phyloP scores from a whole-genome alignment of 768 basidiomycete species.

The Boletus reticulatus region DNA sequence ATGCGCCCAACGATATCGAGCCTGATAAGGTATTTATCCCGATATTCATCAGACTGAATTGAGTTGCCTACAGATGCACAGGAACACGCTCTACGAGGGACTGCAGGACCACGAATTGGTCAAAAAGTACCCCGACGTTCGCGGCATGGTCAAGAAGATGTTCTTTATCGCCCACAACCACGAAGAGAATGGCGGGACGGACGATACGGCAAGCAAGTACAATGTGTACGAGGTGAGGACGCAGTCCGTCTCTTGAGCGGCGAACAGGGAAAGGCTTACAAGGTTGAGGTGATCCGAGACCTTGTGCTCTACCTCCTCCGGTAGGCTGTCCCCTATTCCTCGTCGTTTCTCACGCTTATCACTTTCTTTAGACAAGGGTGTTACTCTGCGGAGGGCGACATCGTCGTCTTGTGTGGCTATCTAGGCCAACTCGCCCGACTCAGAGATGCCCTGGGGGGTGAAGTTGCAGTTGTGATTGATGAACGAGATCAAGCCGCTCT shows the following conservation, averaged over 20 bases:
- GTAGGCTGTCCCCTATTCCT: conserved; percentile 12
- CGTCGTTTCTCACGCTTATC: not conserved
- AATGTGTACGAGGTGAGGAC: conserved; percentile 74
- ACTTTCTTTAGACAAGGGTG: conserved; percentile 42
- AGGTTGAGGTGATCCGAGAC: conserved; percentile 50
- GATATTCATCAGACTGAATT: not conserved
- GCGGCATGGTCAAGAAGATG: conserved; percentile 61
- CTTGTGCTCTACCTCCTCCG: conserved; percentile 51
- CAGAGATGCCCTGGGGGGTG: conserved; percentile 38
- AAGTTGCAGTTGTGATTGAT: conserved; percentile 65
- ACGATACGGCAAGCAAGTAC: conserved; percentile 64
- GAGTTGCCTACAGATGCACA: conserved; percentile 15
- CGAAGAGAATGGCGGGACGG: conserved; percentile 54
- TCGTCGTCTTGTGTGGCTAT: conserved; percentile 55
- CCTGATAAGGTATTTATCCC: conserved; percentile 30
- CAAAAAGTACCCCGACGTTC: conserved; percentile 48
- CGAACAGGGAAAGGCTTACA: conserved; percentile 6
- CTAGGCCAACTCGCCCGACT: conserved; percentile 49
- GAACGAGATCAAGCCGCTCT: conserved; percentile 65
- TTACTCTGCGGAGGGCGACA: conserved; percentile 46
- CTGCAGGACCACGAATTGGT: conserved; percentile 60
- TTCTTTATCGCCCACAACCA: conserved; percentile 68
- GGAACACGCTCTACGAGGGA: conserved; percentile 58
- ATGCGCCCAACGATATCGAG: conserved; percentile 73
- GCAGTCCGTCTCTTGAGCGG: not conserved